Conservation (phyloP, 331 rosid species). For the Malus hybrid region DNA sequence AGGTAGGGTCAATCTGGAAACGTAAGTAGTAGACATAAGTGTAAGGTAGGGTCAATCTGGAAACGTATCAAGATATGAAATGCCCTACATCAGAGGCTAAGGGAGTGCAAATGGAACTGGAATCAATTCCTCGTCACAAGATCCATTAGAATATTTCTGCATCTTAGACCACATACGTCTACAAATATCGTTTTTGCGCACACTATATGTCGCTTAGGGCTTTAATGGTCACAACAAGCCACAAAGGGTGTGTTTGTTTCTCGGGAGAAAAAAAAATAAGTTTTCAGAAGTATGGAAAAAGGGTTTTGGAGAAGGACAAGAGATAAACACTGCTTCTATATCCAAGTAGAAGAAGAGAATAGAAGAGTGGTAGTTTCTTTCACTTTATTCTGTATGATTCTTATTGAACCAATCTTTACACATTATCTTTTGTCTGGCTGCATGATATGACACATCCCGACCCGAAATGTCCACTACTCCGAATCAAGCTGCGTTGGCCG, state of each 20-base stretch:
- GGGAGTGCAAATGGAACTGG: background rate
- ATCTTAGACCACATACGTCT: background rate
- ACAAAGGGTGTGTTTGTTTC: too few species aligned
- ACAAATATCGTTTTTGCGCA: background rate
- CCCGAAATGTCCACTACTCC: too few species aligned
- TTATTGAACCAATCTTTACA: conserved; percentile 2
- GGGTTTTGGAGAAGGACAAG: background rate
- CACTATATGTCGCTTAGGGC: background rate
- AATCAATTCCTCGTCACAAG: background rate
- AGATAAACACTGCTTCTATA: background rate
- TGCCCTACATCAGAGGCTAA: background rate
- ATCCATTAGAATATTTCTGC: background rate
- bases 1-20: background rate
- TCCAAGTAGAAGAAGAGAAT: background rate
- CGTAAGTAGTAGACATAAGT: background rate
- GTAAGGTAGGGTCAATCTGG: background rate
- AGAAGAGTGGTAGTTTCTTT: conserved; percentile 8
- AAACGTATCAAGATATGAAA: background rate
- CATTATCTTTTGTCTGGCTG: background rate
- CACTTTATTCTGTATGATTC: conserved; percentile 7
- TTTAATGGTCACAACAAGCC: background rate
- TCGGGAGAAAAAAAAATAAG: background rate
- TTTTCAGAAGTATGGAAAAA: background rate
- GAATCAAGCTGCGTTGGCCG: too few species aligned
- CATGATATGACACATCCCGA: background rate